phyloP scores from a whole-genome alignment of 257 asterid species.

The Orobanche coerulescens region DNA sequence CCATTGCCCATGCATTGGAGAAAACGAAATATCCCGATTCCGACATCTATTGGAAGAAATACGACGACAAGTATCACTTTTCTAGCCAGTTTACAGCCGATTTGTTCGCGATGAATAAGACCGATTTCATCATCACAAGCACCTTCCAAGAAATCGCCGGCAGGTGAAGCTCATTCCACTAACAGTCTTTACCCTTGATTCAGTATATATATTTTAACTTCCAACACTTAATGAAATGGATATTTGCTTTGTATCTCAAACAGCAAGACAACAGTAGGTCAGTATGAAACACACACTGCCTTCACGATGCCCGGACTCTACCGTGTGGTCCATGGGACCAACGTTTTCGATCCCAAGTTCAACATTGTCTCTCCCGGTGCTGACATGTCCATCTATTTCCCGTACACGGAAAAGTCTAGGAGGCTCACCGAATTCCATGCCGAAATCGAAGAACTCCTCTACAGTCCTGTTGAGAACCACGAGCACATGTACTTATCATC shows the following conservation, averaged over 20 bases:
- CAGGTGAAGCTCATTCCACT: not conserved
- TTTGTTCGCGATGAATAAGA: constrained; percentile 27
- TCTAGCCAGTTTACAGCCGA: constrained; percentile 34
- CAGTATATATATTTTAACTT: too few relatives aligned
- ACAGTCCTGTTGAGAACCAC: too few relatives aligned
- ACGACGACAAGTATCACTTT: constrained; percentile 28
- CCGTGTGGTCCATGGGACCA: not conserved
- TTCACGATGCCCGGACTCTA: not conserved
- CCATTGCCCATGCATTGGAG: constrained; percentile 33
- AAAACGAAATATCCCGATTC: constrained; percentile 30
- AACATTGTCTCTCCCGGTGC: not conserved
- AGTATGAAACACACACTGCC: not conserved
- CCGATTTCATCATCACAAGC: constrained; percentile 23
- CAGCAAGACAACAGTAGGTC: not conserved
- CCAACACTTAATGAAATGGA: not conserved
- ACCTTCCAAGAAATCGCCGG: not conserved
- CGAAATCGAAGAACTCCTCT: not conserved
- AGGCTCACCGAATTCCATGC: not conserved
- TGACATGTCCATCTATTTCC: not conserved
- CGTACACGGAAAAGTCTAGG: not conserved
- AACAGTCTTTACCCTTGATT: too few relatives aligned
- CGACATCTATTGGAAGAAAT: constrained; percentile 27
- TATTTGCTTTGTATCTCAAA: not conserved
- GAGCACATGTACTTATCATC: too few relatives aligned
- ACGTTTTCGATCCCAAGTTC: not conserved